A percentile compares a stretch with the other conserved stretches of the same genome.
These are phyloP conservation scores for Fusarium sp. DNA, from an alignment of 2,329 filamentous ascomycete genomes.

Conservation along the genomic window DNA sequence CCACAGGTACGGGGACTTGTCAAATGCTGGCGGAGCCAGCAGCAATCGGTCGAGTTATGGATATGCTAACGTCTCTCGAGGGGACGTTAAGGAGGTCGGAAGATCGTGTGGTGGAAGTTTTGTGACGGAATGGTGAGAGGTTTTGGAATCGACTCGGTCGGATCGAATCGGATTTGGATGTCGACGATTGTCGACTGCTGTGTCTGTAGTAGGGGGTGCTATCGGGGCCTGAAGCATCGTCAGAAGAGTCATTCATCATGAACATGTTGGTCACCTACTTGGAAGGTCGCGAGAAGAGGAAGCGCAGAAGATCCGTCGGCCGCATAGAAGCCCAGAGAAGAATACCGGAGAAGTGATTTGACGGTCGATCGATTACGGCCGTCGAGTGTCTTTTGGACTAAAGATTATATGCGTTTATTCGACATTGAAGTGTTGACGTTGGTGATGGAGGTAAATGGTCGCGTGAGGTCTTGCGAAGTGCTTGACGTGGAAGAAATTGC, in stretches of 20 bases:
- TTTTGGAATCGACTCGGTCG: conserved; percentile 42
- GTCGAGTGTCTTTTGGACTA: conserved; percentile 43
- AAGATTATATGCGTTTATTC: conserved; percentile 43
- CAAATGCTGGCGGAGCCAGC: conserved; percentile 91
- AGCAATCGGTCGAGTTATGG: conserved; percentile 65
- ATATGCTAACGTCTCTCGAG: conserved; percentile 70
- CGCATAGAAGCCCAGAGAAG: conserved; percentile 78
- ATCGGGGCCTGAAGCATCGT: conserved; percentile 64
- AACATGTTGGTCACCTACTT: conserved; percentile 72
- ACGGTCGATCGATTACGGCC: conserved; percentile 42
- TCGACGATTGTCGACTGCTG: conserved; percentile 3
- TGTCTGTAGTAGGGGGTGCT: conserved; percentile 62
- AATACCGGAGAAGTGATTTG: conserved; percentile 37
- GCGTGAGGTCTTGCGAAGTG: conserved; percentile 31
- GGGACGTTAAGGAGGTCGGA: conserved; percentile 92
- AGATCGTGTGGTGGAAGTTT: conserved; percentile 85
- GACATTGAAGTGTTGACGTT: conserved; percentile 39
- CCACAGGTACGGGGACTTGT: conserved; percentile 76
- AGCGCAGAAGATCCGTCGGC: conserved; percentile 89
- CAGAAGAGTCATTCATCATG: not conserved
- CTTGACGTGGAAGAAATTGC: not conserved
- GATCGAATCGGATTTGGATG: conserved; percentile 21
- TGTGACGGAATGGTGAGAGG: conserved; percentile 89
- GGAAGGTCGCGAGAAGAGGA: conserved; percentile 88
- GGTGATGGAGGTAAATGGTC: conserved; percentile 12